Base-by-base conservation (phyloP, 805 yeast species). In the Wickerhamiella domercqiae region DNA sequence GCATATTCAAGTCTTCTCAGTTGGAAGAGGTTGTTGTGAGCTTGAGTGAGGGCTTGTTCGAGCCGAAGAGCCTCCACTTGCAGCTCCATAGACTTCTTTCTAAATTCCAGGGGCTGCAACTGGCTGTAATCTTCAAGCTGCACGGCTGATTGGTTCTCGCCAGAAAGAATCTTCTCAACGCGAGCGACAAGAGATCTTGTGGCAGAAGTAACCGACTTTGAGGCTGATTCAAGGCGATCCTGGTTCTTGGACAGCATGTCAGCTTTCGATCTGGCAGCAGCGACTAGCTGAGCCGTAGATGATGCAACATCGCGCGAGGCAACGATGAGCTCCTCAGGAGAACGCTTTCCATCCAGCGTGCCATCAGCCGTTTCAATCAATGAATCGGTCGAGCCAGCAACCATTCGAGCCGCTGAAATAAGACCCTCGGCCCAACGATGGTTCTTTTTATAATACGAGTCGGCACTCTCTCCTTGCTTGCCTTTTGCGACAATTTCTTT, bases 381-480 rank as follows among this genome's bases (percentile, higher is more conserved):
- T n/a, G 77, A 62, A 49, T 75, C 78, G 2, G 95, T 84, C 1
- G 94, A 72, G 2, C 71, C 71, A 2, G 93, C 94, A 29, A 83
- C 90, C 1, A 87, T 75, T 49, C 78, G 76, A 1, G 94, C 82
- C 14, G 94, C 94, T 42, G 93, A 78, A 21, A 83, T 75, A 40
- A 83, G 71, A 17, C 95, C 95, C 58, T 84, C 93, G 0, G 94
- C 81, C 95, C 95, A 83, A 49, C 87, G 68, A 56, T 75, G 83
- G 55, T 83, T 79, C 58, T 81, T 82, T 55, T 77, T 79, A 60
- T 84, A 84, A 55, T 77, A 83, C 32, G 78, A 79, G 11, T 83
- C 71, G 40, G 73, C 65, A 1, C 81, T 64, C 34, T 68, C 72
- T 0, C 73, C 56, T 3, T 87, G 87, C 41, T 68, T 66, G 31